Conservation (phyloP, 345 rosid species). For the Durio zibethinus region DNA sequence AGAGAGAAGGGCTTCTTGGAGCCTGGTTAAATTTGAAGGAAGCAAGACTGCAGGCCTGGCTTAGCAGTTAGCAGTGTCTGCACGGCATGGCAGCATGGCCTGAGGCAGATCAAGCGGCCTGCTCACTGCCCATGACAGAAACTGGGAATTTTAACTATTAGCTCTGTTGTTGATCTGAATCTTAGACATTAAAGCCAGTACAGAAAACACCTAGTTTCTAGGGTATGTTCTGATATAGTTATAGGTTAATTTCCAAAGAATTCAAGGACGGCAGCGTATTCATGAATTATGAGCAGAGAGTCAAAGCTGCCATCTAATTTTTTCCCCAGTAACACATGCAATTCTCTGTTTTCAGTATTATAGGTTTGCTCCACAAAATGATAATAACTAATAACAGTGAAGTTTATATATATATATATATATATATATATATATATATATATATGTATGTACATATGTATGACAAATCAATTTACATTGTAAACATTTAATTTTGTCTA, state of each 20-base stretch:
- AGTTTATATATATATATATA: too few species aligned
- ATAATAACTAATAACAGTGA: too few species aligned
- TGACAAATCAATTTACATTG: too few species aligned
- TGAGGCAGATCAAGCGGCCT: neutral
- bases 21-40: neutral
- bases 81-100: neutral
- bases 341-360: neutral
- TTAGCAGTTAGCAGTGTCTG: neutral
- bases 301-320: neutral
- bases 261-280: neutral
- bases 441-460: too few species aligned
- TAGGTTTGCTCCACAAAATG: neutral
- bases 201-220: neutral
- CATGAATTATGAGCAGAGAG: neutral
- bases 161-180: neutral
- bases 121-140: neutral
- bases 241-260: neutral
- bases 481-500: too few species aligned
- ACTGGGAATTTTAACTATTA: neutral
- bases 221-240: neutral
- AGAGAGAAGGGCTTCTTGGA: neutral
- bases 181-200: neutral
- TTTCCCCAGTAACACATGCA: neutral
- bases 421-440: too few species aligned
- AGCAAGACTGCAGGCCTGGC: neutral